phyloP scores from a whole-genome alignment of 441 rosid species.

The Populus hybrid region DNA sequence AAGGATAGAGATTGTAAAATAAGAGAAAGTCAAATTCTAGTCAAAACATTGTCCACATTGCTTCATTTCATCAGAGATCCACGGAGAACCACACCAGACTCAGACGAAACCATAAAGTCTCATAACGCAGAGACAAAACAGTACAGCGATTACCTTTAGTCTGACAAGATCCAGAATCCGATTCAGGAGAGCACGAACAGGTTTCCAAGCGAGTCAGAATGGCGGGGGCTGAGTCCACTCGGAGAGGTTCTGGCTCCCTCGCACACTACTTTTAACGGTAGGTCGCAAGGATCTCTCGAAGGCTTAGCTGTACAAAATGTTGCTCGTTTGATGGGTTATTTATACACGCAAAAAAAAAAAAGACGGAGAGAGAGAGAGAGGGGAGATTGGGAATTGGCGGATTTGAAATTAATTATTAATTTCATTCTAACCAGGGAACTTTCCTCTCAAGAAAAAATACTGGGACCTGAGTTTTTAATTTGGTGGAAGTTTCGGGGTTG shows the following conservation, averaged over 20 bases:
- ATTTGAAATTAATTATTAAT: constrained; percentile 22
- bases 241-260: constrained; percentile 7
- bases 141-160: not conserved
- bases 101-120: not conserved
- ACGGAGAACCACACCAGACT: not conserved
- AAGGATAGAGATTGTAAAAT: not conserved
- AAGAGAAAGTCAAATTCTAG: not conserved
- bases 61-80: not conserved
- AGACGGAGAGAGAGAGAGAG: too few species aligned
- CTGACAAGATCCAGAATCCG: not conserved
- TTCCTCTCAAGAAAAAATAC: not conserved
- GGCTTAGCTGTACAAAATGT: constrained; percentile 11
- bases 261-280: not conserved
- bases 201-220: constrained; percentile 15
- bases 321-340: constrained; percentile 11
- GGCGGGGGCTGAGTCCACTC: constrained; percentile 21
- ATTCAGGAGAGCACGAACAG: not conserved
- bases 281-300: not conserved
- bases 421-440: not conserved
- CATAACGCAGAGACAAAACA: not conserved
- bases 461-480: not conserved
- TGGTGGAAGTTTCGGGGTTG: constrained; percentile 26
- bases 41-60: not conserved
- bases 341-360: not conserved
- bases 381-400: constrained; percentile 8